Evolutionary conservation across 257 asterid species (phyloP).

Genomic region (Solanum virginianum): DNA sequence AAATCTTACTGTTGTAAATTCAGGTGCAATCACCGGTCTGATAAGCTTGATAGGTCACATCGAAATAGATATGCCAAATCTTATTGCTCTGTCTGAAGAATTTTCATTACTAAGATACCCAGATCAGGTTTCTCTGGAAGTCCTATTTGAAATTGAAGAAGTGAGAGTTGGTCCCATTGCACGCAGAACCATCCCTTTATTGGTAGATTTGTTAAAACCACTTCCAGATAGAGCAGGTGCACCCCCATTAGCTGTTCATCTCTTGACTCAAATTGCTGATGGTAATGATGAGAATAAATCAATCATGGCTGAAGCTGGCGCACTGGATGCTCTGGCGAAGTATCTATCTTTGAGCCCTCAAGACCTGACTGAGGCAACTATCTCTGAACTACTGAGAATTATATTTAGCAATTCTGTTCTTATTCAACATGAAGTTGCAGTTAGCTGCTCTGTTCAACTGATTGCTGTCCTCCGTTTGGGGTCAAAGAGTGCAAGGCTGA

Average conservation of each 20-base stretch:
- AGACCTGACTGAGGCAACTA: conserved; percentile 62
- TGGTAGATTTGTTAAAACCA: conserved; percentile 82
- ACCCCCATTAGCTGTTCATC: conserved; percentile 52
- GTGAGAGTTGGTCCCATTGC: conserved; percentile 58
- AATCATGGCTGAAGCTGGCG: conserved; percentile 82
- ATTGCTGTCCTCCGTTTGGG: conserved; percentile 85
- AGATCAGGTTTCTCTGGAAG: conserved; percentile 49
- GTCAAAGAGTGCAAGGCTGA: conserved; percentile 63
- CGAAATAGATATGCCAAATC: conserved; percentile 53
- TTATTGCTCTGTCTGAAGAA: conserved; percentile 56
- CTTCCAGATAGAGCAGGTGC: conserved; percentile 80
- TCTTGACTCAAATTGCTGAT: conserved; percentile 65
- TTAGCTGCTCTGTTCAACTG: conserved; percentile 57
- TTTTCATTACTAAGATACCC: conserved; percentile 64
- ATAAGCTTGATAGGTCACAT: conserved; percentile 47
- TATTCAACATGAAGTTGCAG: conserved; percentile 45
- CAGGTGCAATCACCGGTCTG: conserved; percentile 63
- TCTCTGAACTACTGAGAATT: conserved; percentile 62
- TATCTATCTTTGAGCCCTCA: conserved; percentile 77
- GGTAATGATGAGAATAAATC: conserved; percentile 65
- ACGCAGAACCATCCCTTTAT: conserved; percentile 51
- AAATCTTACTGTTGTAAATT: conserved; percentile 61
- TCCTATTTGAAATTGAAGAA: conserved; percentile 59
- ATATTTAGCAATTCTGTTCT: conserved; percentile 55
- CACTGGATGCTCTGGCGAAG: conserved; percentile 59